Evolutionary conservation across 2,329 filamentous ascomycete species (phyloP).

Genomic region (Corinectria fuckeliana): DNA sequence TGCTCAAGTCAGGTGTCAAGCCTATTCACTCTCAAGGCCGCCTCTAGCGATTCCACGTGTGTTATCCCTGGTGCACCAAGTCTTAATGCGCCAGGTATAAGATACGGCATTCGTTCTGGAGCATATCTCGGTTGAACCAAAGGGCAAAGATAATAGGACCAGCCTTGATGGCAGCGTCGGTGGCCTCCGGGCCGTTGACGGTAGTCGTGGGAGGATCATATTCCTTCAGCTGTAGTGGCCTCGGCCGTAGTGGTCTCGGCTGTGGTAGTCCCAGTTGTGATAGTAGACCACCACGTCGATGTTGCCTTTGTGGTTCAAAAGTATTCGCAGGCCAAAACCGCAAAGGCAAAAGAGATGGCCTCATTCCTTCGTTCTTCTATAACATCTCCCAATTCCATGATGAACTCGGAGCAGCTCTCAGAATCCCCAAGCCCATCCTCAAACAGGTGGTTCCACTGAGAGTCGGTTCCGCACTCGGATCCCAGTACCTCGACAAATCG

Average conservation of each 20-base stretch:
- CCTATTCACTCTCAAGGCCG: too few species aligned
- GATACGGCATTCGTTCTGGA: conserved; percentile 9
- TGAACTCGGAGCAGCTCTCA: too few species aligned
- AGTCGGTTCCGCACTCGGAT: neutral
- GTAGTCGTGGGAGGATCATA: conserved; percentile 2
- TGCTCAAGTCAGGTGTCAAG: too few species aligned
- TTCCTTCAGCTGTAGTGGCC: neutral
- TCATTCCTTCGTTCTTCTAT: neutral
- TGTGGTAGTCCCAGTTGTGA: neutral
- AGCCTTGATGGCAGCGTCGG: neutral
- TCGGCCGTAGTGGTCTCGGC: neutral
- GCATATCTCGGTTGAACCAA: conserved; percentile 16
- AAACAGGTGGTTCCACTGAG: neutral
- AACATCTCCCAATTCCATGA: neutral
- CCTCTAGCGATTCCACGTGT: too few species aligned
- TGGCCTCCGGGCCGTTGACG: conserved; percentile 2
- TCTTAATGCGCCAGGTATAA: too few species aligned
- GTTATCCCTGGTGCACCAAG: too few species aligned
- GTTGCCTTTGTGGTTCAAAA: neutral
- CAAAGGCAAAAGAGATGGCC: neutral
- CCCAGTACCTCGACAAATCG: neutral
- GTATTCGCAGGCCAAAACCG: neutral
- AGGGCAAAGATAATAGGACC: conserved; percentile 8
- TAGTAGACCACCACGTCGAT: neutral
- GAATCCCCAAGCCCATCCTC: neutral